phyloP scores from a whole-genome alignment of 2,329 filamentous ascomycete genomes.

The Talaromyces funiculosus region DNA sequence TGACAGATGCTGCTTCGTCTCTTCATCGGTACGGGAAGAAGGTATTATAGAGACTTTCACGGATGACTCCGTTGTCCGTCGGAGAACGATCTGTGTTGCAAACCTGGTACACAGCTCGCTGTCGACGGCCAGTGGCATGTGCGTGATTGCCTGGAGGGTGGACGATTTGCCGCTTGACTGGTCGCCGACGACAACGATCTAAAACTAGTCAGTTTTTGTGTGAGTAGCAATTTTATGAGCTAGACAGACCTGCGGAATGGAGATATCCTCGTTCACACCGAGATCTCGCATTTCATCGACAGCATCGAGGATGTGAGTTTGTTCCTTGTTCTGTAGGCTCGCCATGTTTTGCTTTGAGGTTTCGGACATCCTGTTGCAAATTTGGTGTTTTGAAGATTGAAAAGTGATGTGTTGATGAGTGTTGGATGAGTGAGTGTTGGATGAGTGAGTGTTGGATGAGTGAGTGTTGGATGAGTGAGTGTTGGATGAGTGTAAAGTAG shows the following conservation, averaged over 20 bases:
- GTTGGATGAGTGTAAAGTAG: not conserved
- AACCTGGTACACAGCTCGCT: slow-evolving; percentile 29
- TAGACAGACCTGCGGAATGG: slow-evolving; percentile 25
- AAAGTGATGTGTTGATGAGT: no score
- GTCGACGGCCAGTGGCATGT: slow-evolving; percentile 25
- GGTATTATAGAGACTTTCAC: slow-evolving; percentile 32
- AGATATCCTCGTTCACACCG: slow-evolving; percentile 25
- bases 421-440: not conserved
- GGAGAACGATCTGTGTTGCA: slow-evolving; percentile 28
- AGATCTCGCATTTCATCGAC: not conserved
- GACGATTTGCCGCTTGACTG: slow-evolving; percentile 32
- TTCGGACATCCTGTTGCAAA: not conserved
- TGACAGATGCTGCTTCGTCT: slow-evolving; percentile 15
- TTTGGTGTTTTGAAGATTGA: not conserved
- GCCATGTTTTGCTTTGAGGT: not conserved
- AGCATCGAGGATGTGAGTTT: not conserved
- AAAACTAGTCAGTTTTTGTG: not conserved
- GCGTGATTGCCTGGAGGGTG: slow-evolving; percentile 27
- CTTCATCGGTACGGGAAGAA: slow-evolving; percentile 17
- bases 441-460: not conserved
- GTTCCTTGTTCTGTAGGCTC: not conserved
- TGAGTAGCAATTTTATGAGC: not conserved
- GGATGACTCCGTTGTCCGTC: slow-evolving; percentile 15
- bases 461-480: not conserved
- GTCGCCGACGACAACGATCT: slow-evolving; percentile 32